A percentile compares a stretch with the other conserved stretches of the same genome.
phyloP scores from a whole-genome alignment of 352 stramenopile genomes.

The Phytophthora brassicae region DNA sequence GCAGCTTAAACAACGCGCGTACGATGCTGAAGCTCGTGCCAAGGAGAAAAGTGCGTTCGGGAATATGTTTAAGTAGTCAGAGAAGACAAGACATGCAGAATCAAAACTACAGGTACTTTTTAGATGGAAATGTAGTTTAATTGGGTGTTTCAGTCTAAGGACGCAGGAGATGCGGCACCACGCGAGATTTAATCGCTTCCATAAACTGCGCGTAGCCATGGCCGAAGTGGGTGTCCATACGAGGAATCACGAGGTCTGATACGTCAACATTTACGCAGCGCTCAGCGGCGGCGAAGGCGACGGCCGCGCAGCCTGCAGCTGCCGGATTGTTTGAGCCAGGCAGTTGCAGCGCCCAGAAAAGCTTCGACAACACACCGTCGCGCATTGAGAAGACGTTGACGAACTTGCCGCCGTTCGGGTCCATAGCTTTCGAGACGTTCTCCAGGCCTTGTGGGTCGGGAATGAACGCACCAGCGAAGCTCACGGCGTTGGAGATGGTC shows the following conservation, averaged over 20 bases:
- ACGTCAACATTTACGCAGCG: conserved; percentile 67
- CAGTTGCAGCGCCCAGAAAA: conserved; percentile 77
- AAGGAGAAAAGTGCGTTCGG: conserved; percentile 64
- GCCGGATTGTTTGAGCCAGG: conserved; percentile 31
- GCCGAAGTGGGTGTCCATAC: conserved; percentile 71
- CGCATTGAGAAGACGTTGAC: conserved; percentile 81
- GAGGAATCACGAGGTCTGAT: conserved; percentile 57
- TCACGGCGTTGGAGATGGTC: conserved; percentile 53
- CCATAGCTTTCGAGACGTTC: conserved; percentile 39
- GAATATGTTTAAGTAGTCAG: conserved; percentile 76
- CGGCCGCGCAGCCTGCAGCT: conserved; percentile 55
- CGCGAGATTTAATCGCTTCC: conserved; percentile 49
- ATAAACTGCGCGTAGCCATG: conserved; percentile 80
- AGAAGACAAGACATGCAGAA: not conserved
- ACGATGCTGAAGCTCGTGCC: conserved; percentile 56
- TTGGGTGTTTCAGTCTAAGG: not conserved
- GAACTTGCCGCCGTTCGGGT: conserved; percentile 45
- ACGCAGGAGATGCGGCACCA: conserved; percentile 47
- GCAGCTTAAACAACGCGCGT: conserved; percentile 50
- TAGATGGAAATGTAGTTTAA: conserved; percentile 3
- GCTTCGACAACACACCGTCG: conserved; percentile 70
- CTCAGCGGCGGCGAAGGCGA: conserved; percentile 27
- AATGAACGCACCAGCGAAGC: conserved; percentile 75
- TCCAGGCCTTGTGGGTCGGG: conserved; percentile 39
- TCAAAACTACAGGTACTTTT: conserved; percentile 11